Evolutionary conservation across 208 protist species (phyloP).

Genomic region (Herpetomonas tarakana): DNA sequence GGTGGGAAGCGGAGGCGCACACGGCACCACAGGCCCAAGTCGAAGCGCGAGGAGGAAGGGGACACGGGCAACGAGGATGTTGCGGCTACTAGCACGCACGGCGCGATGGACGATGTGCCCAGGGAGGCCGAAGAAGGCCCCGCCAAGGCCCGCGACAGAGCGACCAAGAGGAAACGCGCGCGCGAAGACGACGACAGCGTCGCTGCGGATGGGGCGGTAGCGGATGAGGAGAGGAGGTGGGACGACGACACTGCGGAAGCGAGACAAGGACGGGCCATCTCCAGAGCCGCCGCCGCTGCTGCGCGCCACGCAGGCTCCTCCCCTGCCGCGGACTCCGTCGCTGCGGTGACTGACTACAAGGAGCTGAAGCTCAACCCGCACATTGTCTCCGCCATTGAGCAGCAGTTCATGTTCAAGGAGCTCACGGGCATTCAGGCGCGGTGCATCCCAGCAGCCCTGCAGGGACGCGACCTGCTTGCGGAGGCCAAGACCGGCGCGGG

Average conservation of each 20-base stretch:
- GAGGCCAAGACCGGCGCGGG: conserved; percentile 95
- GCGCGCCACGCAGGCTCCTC: not conserved
- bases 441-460: conserved; percentile 87
- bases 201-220: too few species aligned
- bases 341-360: conserved; percentile 74
- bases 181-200: too few species aligned
- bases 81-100: too few species aligned
- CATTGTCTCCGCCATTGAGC: conserved; percentile 71
- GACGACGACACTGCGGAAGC: not conserved
- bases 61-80: conserved; percentile 5
- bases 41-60: conserved; percentile 16
- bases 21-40: conserved; percentile 59
- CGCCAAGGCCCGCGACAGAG: too few species aligned
- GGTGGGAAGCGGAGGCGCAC: conserved; percentile 33
- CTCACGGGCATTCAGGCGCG: conserved; percentile 96
- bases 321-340: conserved; percentile 23
- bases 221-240: too few species aligned
- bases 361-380: conserved; percentile 85
- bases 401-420: conserved; percentile 92
- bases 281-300: conserved; percentile 4
- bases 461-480: conserved; percentile 87
- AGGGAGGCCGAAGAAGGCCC: not conserved
- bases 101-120: conserved; percentile 3
- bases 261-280: not conserved
- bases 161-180: too few species aligned